Evolutionary conservation across 2,329 filamentous ascomycete genomes (phyloP).

Genomic region (Verticillium tricorpus): DNA sequence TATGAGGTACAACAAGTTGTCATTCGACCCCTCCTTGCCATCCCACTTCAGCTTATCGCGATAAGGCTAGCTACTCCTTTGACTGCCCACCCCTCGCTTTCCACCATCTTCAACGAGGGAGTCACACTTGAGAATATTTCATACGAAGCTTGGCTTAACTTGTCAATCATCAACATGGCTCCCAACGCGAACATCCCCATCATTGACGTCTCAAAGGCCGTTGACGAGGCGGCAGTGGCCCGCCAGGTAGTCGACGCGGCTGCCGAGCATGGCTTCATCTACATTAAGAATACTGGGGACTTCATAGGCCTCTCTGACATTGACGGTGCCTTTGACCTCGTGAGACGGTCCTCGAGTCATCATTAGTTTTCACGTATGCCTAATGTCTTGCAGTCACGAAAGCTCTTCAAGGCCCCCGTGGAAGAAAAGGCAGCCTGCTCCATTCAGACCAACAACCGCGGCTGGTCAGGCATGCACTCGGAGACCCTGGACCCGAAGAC

Average conservation of each 20-base stretch:
- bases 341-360: constrained; percentile 30
- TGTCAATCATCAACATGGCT: neutral
- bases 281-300: constrained; percentile 69
- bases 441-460: constrained; percentile 77
- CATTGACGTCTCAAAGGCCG: constrained; percentile 68
- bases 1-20: neutral
- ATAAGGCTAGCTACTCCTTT: neutral
- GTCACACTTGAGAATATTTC: neutral
- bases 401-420: constrained; percentile 66
- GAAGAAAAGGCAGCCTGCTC: constrained; percentile 71
- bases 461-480: constrained; percentile 83
- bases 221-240: constrained; percentile 51
- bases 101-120: neutral
- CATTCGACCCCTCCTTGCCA: neutral
- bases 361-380: neutral
- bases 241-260: constrained; percentile 75
- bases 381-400: constrained; percentile 49
- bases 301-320: constrained; percentile 65
- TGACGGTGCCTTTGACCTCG: constrained; percentile 68
- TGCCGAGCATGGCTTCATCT: constrained; percentile 81
- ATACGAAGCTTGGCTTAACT: too few relatives aligned
- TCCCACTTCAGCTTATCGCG: neutral
- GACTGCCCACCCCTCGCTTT: neutral
- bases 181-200: constrained; percentile 61
- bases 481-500: constrained; percentile 83